phyloP scores from a whole-genome alignment of 2,329 filamentous ascomycete species.

The Diaporthe citrichinensis region DNA sequence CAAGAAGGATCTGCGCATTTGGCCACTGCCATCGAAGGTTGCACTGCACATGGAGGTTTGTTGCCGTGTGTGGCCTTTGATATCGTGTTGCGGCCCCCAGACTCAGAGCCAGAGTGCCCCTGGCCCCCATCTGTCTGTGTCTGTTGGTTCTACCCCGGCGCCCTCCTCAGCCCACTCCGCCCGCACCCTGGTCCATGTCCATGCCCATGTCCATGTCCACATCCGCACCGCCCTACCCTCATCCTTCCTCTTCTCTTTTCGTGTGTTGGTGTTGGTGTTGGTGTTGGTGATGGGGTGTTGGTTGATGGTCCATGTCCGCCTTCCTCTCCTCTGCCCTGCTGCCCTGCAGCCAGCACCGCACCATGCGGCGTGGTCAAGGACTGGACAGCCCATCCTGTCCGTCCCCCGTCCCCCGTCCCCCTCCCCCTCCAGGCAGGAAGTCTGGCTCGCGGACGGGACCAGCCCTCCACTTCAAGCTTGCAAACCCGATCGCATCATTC shows the following conservation, averaged over 20 bases:
- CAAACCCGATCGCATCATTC: constrained; percentile 12
- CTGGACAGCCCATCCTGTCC: constrained; percentile 29
- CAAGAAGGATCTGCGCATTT: background rate
- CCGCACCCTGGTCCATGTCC: constrained; percentile 32
- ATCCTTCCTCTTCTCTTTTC: constrained; percentile 14
- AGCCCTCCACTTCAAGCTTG: constrained; percentile 18
- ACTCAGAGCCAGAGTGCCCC: constrained; percentile 14
- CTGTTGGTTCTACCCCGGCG: constrained; percentile 33
- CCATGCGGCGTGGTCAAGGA: constrained; percentile 32
- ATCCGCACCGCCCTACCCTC: constrained; percentile 22
- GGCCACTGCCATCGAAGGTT: constrained; percentile 16
- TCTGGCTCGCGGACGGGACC: constrained; percentile 5
- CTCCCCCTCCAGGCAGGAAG: constrained; percentile 14
- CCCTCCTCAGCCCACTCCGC: constrained; percentile 32
- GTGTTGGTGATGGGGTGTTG: constrained; percentile 33
- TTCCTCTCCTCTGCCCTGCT: constrained; percentile 10
- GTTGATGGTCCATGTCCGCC: constrained; percentile 10
- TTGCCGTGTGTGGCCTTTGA: constrained; percentile 7
- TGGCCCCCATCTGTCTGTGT: constrained; percentile 21
- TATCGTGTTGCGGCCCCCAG: constrained; percentile 27
- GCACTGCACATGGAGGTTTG: constrained; percentile 10
- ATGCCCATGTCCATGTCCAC: constrained; percentile 35
- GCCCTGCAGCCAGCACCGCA: constrained; percentile 21
- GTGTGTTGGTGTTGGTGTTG: constrained; percentile 15
- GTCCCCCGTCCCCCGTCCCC: background rate